Conservation (phyloP, 2,329 filamentous ascomycete species). For the Peltaster fructicola region DNA sequence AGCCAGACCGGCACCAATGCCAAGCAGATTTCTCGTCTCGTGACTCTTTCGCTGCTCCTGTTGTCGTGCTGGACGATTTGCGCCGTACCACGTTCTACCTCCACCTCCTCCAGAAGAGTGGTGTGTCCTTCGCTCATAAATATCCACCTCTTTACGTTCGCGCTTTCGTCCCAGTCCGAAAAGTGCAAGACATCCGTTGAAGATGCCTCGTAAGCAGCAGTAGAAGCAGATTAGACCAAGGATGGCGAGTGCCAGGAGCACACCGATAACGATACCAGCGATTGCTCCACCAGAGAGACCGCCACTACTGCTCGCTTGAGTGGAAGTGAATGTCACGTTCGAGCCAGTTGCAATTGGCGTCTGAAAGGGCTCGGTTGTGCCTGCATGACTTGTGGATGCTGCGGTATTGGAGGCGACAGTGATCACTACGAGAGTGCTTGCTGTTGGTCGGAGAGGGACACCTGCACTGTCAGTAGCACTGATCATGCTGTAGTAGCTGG, state of each 20-base stretch:
- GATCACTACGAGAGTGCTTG: slow-evolving; percentile 37
- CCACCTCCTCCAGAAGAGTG: slow-evolving; percentile 30
- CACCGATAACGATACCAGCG: slow-evolving; percentile 63
- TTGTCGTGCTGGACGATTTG: slow-evolving; percentile 14
- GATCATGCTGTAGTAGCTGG: slow-evolving; percentile 33
- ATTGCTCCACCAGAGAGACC: slow-evolving; percentile 54
- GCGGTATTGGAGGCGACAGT: slow-evolving; percentile 27
- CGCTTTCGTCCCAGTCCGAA: slow-evolving; percentile 39
- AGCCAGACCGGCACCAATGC: slow-evolving; percentile 25
- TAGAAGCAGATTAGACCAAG: slow-evolving; percentile 57
- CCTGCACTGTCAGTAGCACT: slow-evolving; percentile 33
- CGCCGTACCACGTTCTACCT: slow-evolving; percentile 32
- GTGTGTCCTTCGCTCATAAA: slow-evolving; percentile 44
- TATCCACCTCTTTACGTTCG: slow-evolving; percentile 39
- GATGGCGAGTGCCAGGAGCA: slow-evolving; percentile 47
- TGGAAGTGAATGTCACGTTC: slow-evolving; percentile 22
- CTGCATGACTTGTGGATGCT: slow-evolving; percentile 27
- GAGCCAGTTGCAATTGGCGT: slow-evolving; percentile 37
- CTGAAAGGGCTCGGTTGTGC: slow-evolving; percentile 31
- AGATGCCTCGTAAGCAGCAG: slow-evolving; percentile 41
- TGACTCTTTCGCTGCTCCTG: slow-evolving; percentile 19
- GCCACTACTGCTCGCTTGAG: slow-evolving; percentile 13
- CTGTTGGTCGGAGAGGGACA: slow-evolving; percentile 32
- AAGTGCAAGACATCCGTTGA: slow-evolving; percentile 38
- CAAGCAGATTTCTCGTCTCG: slow-evolving; percentile 16